Conservation (phyloP, 179 eudicot species). For the Patellifolia procumbens region DNA sequence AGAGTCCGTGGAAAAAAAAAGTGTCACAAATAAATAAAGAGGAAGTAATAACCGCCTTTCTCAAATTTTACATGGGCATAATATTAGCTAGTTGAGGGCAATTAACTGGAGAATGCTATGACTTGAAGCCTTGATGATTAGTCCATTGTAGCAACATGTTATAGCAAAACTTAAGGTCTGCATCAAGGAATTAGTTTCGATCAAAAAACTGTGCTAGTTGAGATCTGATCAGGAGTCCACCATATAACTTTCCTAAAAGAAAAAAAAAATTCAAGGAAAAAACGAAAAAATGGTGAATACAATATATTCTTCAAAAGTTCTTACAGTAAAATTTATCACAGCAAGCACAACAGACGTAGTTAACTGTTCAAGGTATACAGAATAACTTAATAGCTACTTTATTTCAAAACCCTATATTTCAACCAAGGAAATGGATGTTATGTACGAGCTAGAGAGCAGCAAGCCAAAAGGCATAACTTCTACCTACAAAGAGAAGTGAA, state of each 20-base stretch:
- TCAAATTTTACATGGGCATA: neutral
- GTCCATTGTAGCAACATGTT: neutral
- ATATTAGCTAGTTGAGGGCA: neutral
- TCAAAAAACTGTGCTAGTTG: too few relatives aligned
- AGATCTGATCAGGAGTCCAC: too few relatives aligned
- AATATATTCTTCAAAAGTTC: neutral
- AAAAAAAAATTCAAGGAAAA: too few relatives aligned
- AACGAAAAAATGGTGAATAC: neutral
- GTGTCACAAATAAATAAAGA: too few relatives aligned
- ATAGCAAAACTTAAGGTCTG: neutral
- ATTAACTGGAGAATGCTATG: neutral
- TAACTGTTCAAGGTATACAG: conserved; percentile 17
- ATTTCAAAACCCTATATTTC: conserved; percentile 24
- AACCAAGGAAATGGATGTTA: conserved; percentile 27
- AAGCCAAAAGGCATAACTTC: conserved; percentile 11
- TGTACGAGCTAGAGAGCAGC: conserved; percentile 31
- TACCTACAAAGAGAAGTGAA: conserved; percentile 22
- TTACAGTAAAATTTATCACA: neutral
- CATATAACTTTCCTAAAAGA: too few relatives aligned
- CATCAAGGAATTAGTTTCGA: neutral
- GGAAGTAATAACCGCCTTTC: too few relatives aligned
- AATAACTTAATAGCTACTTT: conserved; percentile 18
- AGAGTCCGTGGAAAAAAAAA: too few relatives aligned
- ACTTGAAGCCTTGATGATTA: neutral
- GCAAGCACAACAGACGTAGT: neutral